phyloP scores from a whole-genome alignment of 257 asterid species.

The Petrea volubilis region DNA sequence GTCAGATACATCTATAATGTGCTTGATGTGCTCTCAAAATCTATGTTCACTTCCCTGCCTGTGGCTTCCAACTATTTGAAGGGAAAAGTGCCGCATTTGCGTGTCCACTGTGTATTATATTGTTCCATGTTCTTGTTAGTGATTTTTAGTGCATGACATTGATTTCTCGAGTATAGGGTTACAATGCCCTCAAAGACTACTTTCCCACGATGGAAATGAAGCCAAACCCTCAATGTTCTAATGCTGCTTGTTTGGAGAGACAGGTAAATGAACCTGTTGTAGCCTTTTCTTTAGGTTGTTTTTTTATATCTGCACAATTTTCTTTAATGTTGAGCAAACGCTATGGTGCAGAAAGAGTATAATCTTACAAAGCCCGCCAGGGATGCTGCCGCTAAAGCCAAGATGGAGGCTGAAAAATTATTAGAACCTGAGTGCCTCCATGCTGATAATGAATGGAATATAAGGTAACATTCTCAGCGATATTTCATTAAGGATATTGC shows the following conservation, averaged over 20 bases:
- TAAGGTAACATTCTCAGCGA: conserved; percentile 50
- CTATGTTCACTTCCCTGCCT: background rate
- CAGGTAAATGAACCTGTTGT: conserved; percentile 54
- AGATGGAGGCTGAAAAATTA: conserved; percentile 56
- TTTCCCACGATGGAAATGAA: conserved; percentile 98
- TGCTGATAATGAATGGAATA: conserved; percentile 93
- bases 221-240: conserved; percentile 95
- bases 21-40: background rate
- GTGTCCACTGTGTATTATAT: background rate
- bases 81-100: background rate
- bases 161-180: conserved; percentile 60
- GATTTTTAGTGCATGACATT: background rate
- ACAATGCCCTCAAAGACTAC: conserved; percentile 93
- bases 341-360: conserved; percentile 68
- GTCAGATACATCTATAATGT: too few species aligned
- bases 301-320: background rate
- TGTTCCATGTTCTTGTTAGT: conserved; percentile 5
- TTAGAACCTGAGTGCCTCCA: conserved; percentile 65
- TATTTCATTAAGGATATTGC: background rate
- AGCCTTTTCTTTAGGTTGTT: background rate
- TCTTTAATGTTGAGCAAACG: conserved; percentile 1
- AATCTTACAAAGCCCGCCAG: conserved; percentile 75
- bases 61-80: background rate
- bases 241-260: conserved; percentile 92
- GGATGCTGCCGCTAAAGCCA: conserved; percentile 87